A percentile compares a stretch with the other conserved stretches of the same genome.
Conservation (phyloP, 2,329 filamentous ascomycete species). For the Ophiostoma montium region DNA sequence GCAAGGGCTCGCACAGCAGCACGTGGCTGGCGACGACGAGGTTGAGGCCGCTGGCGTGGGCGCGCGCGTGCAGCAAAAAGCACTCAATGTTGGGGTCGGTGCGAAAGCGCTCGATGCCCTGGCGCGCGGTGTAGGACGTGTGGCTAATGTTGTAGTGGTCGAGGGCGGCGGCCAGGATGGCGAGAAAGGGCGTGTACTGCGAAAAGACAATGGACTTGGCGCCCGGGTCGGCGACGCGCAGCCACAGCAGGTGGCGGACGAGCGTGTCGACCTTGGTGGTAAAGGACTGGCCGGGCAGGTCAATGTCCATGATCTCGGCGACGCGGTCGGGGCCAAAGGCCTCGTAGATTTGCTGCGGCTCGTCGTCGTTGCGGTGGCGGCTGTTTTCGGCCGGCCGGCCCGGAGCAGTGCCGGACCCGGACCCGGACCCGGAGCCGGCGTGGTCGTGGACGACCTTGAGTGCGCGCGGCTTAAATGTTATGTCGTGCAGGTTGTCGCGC, state of each 20-base stretch:
- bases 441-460: constrained; percentile 43
- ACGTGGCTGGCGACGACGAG: constrained; percentile 88
- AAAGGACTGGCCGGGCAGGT: constrained; percentile 59
- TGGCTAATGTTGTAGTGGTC: constrained; percentile 56
- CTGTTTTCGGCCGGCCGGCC: constrained; percentile 3
- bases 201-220: constrained; percentile 92
- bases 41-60: constrained; percentile 78
- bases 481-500: constrained; percentile 62
- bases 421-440: no score
- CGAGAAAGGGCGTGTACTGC: constrained; percentile 64
- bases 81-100: constrained; percentile 60
- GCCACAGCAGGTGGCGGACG: constrained; percentile 69
- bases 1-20: constrained; percentile 82
- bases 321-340: constrained; percentile 59
- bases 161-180: constrained; percentile 59
- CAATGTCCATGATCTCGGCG: constrained; percentile 67
- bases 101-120: constrained; percentile 65
- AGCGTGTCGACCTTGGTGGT: constrained; percentile 84
- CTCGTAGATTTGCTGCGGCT: constrained; percentile 49
- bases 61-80: constrained; percentile 79
- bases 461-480: constrained; percentile 66
- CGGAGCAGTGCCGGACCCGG: no score
- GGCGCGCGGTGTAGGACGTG: constrained; percentile 51
- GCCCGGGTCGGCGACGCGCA: constrained; percentile 69
- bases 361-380: constrained; percentile 4